Evolutionary conservation across 2,329 filamentous ascomycete species (phyloP).

Genomic region (Trichoderma oligosporum): DNA sequence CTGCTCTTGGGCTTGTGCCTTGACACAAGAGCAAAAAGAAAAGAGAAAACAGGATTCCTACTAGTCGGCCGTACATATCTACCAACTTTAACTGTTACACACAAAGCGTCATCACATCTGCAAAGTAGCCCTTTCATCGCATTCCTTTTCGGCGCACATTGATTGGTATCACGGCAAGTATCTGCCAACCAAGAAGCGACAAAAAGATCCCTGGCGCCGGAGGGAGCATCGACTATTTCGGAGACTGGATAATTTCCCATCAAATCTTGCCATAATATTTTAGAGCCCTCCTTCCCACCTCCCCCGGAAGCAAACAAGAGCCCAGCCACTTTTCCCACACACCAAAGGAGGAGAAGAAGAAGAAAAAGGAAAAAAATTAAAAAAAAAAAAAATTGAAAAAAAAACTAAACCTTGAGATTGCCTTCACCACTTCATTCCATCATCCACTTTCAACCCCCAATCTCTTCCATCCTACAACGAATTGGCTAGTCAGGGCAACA

Average conservation of each 20-base stretch:
- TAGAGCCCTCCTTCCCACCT: conserved; percentile 10
- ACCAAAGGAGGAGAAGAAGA: too few relatives aligned
- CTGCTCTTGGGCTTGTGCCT: too few relatives aligned
- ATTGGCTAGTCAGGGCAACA: conserved; percentile 16
- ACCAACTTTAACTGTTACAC: neutral
- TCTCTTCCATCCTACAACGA: neutral
- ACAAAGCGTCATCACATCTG: conserved; percentile 13
- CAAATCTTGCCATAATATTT: conserved; percentile 18
- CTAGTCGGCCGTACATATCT: conserved; percentile 3
- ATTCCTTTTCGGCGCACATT: neutral
- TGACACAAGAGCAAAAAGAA: neutral
- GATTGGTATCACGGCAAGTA: conserved; percentile 12
- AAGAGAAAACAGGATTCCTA: conserved; percentile 13
- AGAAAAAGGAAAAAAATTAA: too few relatives aligned
- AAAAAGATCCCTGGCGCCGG: conserved; percentile 13
- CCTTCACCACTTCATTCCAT: neutral
- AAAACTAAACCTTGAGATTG: neutral
- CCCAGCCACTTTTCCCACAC: conserved; percentile 2
- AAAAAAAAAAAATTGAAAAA: too few relatives aligned
- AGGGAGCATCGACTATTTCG: conserved; percentile 13
- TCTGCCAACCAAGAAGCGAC: conserved; percentile 4
- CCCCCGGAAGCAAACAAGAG: neutral
- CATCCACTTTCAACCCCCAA: neutral
- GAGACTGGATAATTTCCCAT: conserved; percentile 16
- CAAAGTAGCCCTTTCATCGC: neutral